Base-by-base conservation (phyloP, 106 monocot genomes). In the Dendrobium officinale region DNA sequence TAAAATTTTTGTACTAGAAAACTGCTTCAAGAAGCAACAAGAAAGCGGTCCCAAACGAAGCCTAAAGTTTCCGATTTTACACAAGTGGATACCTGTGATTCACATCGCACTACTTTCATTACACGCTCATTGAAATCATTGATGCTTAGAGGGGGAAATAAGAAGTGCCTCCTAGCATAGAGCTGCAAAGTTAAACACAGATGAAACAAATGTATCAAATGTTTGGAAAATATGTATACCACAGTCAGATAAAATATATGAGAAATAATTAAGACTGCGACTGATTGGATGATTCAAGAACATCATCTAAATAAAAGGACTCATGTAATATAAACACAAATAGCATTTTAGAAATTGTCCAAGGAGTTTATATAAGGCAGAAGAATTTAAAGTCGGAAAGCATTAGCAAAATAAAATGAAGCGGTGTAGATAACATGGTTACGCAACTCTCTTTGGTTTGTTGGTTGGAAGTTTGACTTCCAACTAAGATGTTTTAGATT, bases 161-260 rank as follows among this genome's bases (percentile, higher is more conserved):
- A 80, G 81, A 94, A 98, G 79, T 98, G 98, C 75, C 98, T 90
- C 42, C 98, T 87, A 70, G 98, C 98, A 88, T 92, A 98, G 19
- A 98, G 75, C 98, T 98, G 90, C 85, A 87, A 55, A 73, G 75
- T 75, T 81, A 33, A 47, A 47, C 33, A 76, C 33, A 42, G 61
- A 73, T 73, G 9, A 74, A 74, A 74, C 20, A 43, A 18, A 43
- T 15, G 43, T 29, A 70, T 70, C 33, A 70, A 70, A 70, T 27
- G 4, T 13, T 11, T 37, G 1, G 2, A 49, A 83, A 47, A 58
- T 29, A 75, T 70, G 33, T 26, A 66, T 66, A 0, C 0, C 9
- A 33, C 70, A 70, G 27, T 2, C 31, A 68, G 11, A 68, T 68
- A 31, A 68, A 31, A 68, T 11, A 70, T 70, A 70, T 70, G 24